Base-by-base conservation (phyloP, 805 yeast species). In the Torulaspora gathmanii region DNA sequence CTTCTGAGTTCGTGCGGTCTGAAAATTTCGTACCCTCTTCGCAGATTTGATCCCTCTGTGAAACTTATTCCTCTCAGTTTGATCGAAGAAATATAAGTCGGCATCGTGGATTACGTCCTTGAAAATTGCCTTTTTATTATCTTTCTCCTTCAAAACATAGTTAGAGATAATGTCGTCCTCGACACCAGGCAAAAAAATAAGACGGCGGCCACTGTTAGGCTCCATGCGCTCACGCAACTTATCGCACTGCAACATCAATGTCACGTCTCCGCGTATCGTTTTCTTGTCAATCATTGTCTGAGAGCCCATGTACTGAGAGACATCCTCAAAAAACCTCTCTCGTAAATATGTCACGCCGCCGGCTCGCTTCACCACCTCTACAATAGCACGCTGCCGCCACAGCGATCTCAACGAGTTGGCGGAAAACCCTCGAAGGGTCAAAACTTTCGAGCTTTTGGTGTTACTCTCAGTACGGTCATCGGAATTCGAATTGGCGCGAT, bases 211-310 rank as follows among this genome's bases (percentile, higher is more conserved):
- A 5, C 53, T 49, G 10, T 26, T 37, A 2, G 53, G 52, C 30
- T 61, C 64, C 4, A 44, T 35, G 25, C 47, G 40, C 5, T 56
- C 42, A 2, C 42, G 31, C n/a, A 64, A 28, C 46, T 58, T 61
- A 5, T 50, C 46, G 36, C 51, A 49, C 31, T 58, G 40, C 3
- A 57, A 46, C 54, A 65, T 50, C 28, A 56, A 40, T 1, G 53
- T 50, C 0, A 76, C 65, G 50, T 78, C 83, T 5, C 73, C 70
- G 5, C 58, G 55, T 10, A 77, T 55, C 0, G 90, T 83, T 42
- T 72, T 73, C 27, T 77, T 71, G 52, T 83, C 90, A 13, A 80
- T 37, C 8, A 56, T 40, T 3, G 66, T 68, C 1, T 61, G 61
- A 11, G 75, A 68, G 0, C 72, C 73, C 50, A 75, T 51, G 13